Evolutionary conservation across 352 stramenopile species (phyloP).

Genomic region (Globisporangium cylindrosporum): DNA sequence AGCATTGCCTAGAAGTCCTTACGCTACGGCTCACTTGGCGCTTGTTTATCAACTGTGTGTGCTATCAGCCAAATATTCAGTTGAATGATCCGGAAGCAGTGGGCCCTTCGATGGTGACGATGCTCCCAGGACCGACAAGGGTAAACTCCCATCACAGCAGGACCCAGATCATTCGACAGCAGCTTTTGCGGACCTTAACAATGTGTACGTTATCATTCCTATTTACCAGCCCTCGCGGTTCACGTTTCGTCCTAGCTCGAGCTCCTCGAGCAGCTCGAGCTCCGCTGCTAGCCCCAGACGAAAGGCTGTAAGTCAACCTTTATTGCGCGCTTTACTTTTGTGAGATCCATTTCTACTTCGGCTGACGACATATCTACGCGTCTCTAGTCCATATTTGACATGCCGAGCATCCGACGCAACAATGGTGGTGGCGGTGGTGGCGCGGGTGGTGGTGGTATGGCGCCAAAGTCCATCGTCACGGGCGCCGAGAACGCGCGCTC

Average conservation of each 20-base stretch:
- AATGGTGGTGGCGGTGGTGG: conserved; percentile 1
- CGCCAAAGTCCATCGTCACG: conserved; percentile 27
- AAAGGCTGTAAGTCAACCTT: background rate
- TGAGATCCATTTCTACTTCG: background rate
- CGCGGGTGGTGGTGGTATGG: conserved; percentile 15
- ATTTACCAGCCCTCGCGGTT: conserved; percentile 7
- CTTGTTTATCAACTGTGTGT: background rate
- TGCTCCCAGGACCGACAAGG: background rate
- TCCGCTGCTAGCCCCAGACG: background rate
- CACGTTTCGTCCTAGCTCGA: conserved; percentile 5
- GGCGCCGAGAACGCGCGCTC: conserved; percentile 20
- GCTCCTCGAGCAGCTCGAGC: conserved; percentile 14
- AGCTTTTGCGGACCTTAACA: background rate
- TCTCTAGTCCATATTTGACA: conserved; percentile 30
- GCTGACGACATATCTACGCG: background rate
- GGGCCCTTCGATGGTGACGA: conserved; percentile 10
- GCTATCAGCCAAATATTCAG: background rate
- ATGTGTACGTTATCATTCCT: background rate
- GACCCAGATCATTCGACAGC: background rate
- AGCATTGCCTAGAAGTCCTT: background rate
- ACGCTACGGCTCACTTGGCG: background rate
- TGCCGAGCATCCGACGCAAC: conserved; percentile 22
- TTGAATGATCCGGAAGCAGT: background rate
- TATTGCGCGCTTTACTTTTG: background rate
- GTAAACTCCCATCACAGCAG: background rate